A percentile compares a stretch with the other conserved stretches of the same genome.
Evolutionary conservation across 495 filamentous ascomycete genomes (phyloP).

Genomic region (Xylaria bambusicola): DNA sequence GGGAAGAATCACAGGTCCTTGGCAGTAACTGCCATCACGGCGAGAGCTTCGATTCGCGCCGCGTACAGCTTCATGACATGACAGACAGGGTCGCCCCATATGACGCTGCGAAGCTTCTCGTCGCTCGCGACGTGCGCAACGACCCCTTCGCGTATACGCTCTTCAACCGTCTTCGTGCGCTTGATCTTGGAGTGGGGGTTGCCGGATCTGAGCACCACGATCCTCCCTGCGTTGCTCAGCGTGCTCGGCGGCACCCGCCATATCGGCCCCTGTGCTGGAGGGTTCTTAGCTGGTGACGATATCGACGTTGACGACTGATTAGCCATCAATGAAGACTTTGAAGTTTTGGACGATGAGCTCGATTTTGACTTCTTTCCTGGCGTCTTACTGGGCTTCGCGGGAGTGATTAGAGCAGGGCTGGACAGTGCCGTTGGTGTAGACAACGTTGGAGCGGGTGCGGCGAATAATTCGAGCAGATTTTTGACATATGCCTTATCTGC

Average conservation of each 20-base stretch:
- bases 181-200: slow-evolving; percentile 34
- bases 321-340: slow-evolving; percentile 23
- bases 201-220: slow-evolving; percentile 62
- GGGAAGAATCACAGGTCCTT: slow-evolving; percentile 24
- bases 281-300: slow-evolving; percentile 22
- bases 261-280: slow-evolving; percentile 31
- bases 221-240: slow-evolving; percentile 65
- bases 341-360: slow-evolving; percentile 33
- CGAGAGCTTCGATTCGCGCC: slow-evolving; percentile 65
- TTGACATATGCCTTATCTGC: slow-evolving; percentile 74
- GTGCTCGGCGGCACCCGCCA: slow-evolving; percentile 66
- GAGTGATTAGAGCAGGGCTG: background rate
- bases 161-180: slow-evolving; percentile 42
- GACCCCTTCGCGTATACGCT: slow-evolving; percentile 50
- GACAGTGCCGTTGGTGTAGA: background rate
- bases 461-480: slow-evolving; percentile 69
- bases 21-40: slow-evolving; percentile 66
- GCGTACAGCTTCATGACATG: slow-evolving; percentile 79
- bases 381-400: background rate
- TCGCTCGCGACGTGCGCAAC: slow-evolving; percentile 66
- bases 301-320: slow-evolving; percentile 21
- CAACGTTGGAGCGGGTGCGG: slow-evolving; percentile 55
- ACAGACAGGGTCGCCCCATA: slow-evolving; percentile 79
- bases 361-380: slow-evolving; percentile 32
- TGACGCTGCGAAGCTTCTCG: slow-evolving; percentile 60